Percentiles rank a stretch among this genome's conserved stretches.
Evolutionary conservation across 2,329 filamentous ascomycete species (phyloP).

Genomic region (Drechslerella dactyloides): DNA sequence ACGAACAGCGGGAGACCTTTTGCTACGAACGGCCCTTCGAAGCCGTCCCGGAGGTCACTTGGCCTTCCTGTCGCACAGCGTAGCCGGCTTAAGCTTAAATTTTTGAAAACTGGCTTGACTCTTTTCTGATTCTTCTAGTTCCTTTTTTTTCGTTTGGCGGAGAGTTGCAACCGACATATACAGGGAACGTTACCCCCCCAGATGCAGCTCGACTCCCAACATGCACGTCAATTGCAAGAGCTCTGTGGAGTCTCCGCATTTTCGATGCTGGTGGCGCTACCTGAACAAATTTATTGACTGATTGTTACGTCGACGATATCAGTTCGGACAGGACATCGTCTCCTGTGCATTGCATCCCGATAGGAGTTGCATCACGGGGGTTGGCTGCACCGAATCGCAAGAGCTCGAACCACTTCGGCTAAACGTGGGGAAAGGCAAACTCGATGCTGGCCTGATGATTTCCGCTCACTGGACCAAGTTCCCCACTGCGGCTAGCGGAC

Average conservation of each 20-base stretch:
- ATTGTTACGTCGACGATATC: neutral
- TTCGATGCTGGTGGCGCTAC: slow-evolving; percentile 5
- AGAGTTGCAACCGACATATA: slow-evolving; percentile 13
- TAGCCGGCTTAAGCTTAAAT: slow-evolving; percentile 47
- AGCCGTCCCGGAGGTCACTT: slow-evolving; percentile 48
- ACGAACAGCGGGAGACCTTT: slow-evolving; percentile 40
- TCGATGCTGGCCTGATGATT: slow-evolving; percentile 28
- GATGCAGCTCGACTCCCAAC: slow-evolving; percentile 38
- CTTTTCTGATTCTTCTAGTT: slow-evolving; percentile 1
- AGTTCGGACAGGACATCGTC: neutral
- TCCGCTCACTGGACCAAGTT: slow-evolving; percentile 25
- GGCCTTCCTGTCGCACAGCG: slow-evolving; percentile 22
- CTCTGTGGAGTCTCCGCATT: slow-evolving; percentile 51
- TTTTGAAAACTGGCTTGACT: neutral
- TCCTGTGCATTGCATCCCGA: slow-evolving; percentile 1
- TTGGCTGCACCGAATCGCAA: slow-evolving; percentile 4
- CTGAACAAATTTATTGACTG: slow-evolving; percentile 1
- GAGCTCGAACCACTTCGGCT: slow-evolving; percentile 51
- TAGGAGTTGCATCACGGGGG: neutral
- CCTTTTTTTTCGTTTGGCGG: slow-evolving; percentile 32
- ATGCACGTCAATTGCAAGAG: slow-evolving; percentile 26
- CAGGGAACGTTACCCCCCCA: neutral
- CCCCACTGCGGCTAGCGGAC: slow-evolving; percentile 22
- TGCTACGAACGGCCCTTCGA: slow-evolving; percentile 49
- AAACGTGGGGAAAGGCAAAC: slow-evolving; percentile 36